Conservation (phyloP, 148 eudicot genomes). For the Chenopodium formosanum region DNA sequence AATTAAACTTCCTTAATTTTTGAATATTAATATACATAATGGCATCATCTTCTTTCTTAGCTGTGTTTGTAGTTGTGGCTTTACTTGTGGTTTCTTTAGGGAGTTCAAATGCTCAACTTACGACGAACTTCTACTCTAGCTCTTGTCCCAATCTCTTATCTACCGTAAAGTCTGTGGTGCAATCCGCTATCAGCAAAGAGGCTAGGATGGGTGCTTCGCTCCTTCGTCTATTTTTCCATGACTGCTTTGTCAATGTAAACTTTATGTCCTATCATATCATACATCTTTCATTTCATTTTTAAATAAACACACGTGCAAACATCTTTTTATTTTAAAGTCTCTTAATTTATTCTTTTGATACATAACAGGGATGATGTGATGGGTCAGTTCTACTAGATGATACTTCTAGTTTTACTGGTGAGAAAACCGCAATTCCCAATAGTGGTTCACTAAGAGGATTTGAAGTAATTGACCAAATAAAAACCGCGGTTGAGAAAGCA, state of each 20-base stretch:
- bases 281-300: too few species aligned
- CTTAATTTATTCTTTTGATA: background rate
- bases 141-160: conserved; percentile 64
- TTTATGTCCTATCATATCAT: too few species aligned
- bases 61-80: conserved; percentile 5
- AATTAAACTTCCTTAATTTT: background rate
- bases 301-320: too few species aligned
- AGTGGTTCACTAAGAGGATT: conserved; percentile 61
- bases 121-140: conserved; percentile 49
- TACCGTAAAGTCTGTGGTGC: conserved; percentile 44
- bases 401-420: conserved; percentile 56
- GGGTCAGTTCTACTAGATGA: conserved; percentile 79
- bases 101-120: conserved; percentile 62
- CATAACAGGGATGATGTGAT: conserved; percentile 77
- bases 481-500: conserved; percentile 60
- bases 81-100: conserved; percentile 38
- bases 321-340: too few species aligned
- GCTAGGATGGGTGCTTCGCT: conserved; percentile 89
- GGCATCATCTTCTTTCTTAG: conserved; percentile 38
- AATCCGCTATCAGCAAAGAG: conserved; percentile 55
- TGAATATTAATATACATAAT: conserved; percentile 12
- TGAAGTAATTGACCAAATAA: conserved; percentile 70
- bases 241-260: conserved; percentile 79
- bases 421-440: conserved; percentile 68
- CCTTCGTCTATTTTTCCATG: conserved; percentile 78